Percentiles rank a stretch among this genome's conserved stretches.
Conservation (phyloP, 352 stramenopile species). For the Globisporangium radiosum region DNA sequence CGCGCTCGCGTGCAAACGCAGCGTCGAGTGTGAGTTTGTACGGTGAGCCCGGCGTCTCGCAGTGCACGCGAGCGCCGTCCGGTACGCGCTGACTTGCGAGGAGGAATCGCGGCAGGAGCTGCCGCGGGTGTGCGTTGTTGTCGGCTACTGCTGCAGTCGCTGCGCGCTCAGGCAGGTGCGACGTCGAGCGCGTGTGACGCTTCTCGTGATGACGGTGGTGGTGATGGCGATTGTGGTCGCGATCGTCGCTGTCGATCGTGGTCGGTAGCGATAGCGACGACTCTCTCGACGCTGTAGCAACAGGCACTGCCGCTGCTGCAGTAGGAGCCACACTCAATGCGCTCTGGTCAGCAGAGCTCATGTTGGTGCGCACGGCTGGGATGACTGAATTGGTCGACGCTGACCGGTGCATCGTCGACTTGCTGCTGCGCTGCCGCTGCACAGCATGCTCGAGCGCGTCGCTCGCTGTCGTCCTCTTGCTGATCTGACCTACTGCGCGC, state of each 20-base stretch:
- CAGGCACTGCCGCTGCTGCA: background rate
- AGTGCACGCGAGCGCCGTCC: slow-evolving; percentile 4
- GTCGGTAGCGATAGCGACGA: background rate
- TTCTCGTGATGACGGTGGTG: slow-evolving; percentile 2
- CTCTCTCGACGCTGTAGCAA: too few relatives aligned
- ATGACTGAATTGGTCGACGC: slow-evolving; percentile 3
- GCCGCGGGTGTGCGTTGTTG: background rate
- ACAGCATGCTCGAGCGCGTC: background rate
- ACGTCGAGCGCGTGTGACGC: slow-evolving; percentile 2
- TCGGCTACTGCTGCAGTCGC: background rate
- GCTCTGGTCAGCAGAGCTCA: background rate
- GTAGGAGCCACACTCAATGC: background rate
- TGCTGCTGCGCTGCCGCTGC: background rate
- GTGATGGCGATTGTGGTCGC: background rate
- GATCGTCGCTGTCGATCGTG: too few relatives aligned
- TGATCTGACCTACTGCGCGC: slow-evolving; percentile 9
- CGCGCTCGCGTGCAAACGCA: slow-evolving; percentile 26
- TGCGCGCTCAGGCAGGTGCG: background rate
- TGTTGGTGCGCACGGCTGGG: background rate
- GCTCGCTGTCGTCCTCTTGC: slow-evolving; percentile 2
- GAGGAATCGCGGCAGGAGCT: slow-evolving; percentile 49
- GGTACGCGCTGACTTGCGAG: slow-evolving; percentile 21
- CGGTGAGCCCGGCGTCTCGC: slow-evolving; percentile 13
- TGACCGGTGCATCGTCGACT: slow-evolving; percentile 4
- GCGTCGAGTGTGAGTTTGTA: slow-evolving; percentile 23